Evolutionary conservation across 768 basidiomycete genomes (phyloP).

Genomic region (Xerocomus spinulosus): DNA sequence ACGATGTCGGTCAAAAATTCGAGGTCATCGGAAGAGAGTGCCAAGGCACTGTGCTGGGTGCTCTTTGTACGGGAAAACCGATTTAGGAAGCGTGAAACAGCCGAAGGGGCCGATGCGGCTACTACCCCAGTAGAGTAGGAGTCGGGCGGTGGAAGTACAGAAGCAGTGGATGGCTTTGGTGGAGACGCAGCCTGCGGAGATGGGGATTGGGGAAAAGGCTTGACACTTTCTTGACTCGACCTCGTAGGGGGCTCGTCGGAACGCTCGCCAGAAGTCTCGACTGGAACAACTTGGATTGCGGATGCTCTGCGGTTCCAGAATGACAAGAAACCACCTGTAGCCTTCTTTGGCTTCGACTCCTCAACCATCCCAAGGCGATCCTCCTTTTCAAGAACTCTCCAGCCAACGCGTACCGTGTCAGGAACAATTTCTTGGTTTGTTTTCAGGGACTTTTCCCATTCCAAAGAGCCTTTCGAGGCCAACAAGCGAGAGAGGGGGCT

Average conservation of each 20-base stretch:
- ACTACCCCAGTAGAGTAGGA: conserved; percentile 1
- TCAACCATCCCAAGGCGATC: conserved; percentile 30
- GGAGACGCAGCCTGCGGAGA: conserved; percentile 16
- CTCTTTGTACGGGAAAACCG: conserved; percentile 58
- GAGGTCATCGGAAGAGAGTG: conserved; percentile 75
- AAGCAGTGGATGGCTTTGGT: conserved; percentile 6
- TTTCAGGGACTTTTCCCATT: conserved; percentile 72
- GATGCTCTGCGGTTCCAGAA: conserved; percentile 57
- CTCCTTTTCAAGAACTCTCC: conserved; percentile 65
- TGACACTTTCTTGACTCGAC: conserved; percentile 30
- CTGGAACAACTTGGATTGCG: conserved; percentile 15
- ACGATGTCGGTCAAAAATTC: conserved; percentile 72
- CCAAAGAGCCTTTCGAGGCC: conserved; percentile 64
- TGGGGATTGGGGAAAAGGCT: conserved; percentile 6
- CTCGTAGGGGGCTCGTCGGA: conserved; percentile 25
- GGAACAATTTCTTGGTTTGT: conserved; percentile 42
- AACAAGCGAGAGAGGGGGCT: conserved; percentile 72
- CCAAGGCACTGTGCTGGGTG: conserved; percentile 49
- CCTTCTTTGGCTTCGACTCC: conserved; percentile 44
- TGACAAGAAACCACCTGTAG: conserved; percentile 58
- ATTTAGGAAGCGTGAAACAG: conserved; percentile 77
- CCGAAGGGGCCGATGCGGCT: conserved; percentile 46
- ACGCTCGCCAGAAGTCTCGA: conserved; percentile 17
- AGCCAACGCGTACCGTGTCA: conserved; percentile 61
- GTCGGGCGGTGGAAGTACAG: conserved; percentile 9